Base-by-base conservation (phyloP, 805 yeast genomes). In the Yamadazyma olivae region DNA sequence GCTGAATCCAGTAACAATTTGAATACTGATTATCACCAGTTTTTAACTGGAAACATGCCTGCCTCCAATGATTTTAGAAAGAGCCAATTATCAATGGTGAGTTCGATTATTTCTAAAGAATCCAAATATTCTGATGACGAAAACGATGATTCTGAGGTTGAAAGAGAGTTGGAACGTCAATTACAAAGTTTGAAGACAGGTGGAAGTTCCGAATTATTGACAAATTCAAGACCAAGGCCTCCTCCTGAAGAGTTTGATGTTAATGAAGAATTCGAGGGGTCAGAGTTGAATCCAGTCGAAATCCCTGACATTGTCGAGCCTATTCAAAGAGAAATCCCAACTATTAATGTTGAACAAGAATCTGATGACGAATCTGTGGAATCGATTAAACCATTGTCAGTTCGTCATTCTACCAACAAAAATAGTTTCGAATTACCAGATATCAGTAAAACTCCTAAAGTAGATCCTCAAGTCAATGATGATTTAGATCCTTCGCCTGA, bases 81-180 rank as follows among this genome's bases (percentile, higher is more conserved):
- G 29, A 61, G 69, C 36, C 69, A 59, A 29, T 39, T 64, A 17
- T 66, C 72, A 8, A 67, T 64, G 54, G 64, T 66, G 9, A 64
- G 71, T 38, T 66, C 71, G 0, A 62, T 67, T 32, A 54, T 67
- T 20, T 64, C 70, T 5, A 66, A 62, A 40, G 66, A 53, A 14
- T 53, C 56, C 6, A 41, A 41, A 27, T 49, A 52, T 30, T 51
- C 56, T 8, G 66, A 61, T 9, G 49, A 44, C 8, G 48, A 39
- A 17, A 38, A 37, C 17, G 17, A 29, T 6, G 48, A 44, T 25
- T 23, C 33, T 13, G 70, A 59, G 27, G 56, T 59, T 4, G 69
- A 64, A 25, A 39, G 45, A 29, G 71, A 65, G 36, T 54, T 67
- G 40, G 61, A 64, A 37, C 53, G 64, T 18, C 72, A 67, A 41